Conservation (phyloP, 352 stramenopile genomes). For the Thraustochytrium sp. region DNA sequence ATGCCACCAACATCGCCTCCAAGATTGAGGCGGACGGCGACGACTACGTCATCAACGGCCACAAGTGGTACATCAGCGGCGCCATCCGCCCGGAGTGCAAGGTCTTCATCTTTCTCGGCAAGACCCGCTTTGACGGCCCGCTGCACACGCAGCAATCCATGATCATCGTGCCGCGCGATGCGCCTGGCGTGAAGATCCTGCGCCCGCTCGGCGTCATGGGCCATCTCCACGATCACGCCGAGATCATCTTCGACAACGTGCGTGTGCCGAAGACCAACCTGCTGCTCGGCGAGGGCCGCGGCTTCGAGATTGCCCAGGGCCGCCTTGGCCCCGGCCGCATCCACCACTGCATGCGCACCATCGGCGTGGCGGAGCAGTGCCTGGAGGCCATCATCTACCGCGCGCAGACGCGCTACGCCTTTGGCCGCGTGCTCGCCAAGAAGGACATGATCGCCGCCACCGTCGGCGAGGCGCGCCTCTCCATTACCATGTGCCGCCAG, state of each 20-base stretch:
- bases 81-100: slow-evolving; percentile 81
- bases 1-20: slow-evolving; percentile 90
- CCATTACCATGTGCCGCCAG: slow-evolving; percentile 65
- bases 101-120: slow-evolving; percentile 61
- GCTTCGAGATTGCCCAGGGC: slow-evolving; percentile 78
- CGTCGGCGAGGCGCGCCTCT: slow-evolving; percentile 49
- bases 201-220: slow-evolving; percentile 84
- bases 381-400: slow-evolving; percentile 65
- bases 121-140: slow-evolving; percentile 46
- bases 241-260: slow-evolving; percentile 66
- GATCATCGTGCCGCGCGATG: slow-evolving; percentile 58
- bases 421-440: slow-evolving; percentile 46
- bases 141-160: slow-evolving; percentile 72
- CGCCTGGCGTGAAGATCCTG: slow-evolving; percentile 52
- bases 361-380: slow-evolving; percentile 78
- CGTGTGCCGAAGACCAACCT: slow-evolving; percentile 47
- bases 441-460: slow-evolving; percentile 40
- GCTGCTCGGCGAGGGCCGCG: slow-evolving; percentile 64
- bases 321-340: slow-evolving; percentile 81
- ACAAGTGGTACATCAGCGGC: slow-evolving; percentile 93
- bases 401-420: slow-evolving; percentile 51
- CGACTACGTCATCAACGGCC: slow-evolving; percentile 86
- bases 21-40: slow-evolving; percentile 57
- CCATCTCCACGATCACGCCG: slow-evolving; percentile 82
- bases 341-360: slow-evolving; percentile 95